phyloP scores from a whole-genome alignment of 768 basidiomycete genomes.

The Trametes elegans region DNA sequence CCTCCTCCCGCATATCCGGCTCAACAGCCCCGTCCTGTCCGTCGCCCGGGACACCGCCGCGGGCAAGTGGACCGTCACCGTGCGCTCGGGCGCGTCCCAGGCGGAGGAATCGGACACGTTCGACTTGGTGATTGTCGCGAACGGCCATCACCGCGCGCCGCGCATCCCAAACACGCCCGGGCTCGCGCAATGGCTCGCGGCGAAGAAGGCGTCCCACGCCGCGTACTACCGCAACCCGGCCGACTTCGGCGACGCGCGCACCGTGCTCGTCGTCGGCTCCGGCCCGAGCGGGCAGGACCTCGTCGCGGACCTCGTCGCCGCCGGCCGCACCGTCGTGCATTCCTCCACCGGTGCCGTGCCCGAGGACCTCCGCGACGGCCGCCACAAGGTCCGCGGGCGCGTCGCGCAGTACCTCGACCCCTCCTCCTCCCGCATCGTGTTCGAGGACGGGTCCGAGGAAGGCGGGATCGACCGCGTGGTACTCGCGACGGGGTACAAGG shows the following conservation, averaged over 20 bases:
- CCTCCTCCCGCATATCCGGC: constrained; percentile 57
- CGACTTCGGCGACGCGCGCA: constrained; percentile 31
- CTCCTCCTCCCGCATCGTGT: constrained; percentile 45
- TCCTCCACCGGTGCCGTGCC: constrained; percentile 42
- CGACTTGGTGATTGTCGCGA: constrained; percentile 71
- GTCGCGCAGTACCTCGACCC: constrained; percentile 40
- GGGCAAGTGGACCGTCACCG: constrained; percentile 47
- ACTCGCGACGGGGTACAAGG: constrained; percentile 75
- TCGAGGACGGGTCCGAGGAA: constrained; percentile 59
- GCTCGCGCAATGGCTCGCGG: constrained; percentile 52
- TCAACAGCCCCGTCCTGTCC: constrained; percentile 55
- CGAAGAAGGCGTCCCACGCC: constrained; percentile 58
- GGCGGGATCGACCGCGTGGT: constrained; percentile 58
- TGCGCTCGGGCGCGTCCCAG: background rate
- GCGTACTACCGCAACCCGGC: constrained; percentile 62
- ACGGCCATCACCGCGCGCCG: constrained; percentile 71
- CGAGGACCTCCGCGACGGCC: constrained; percentile 22
- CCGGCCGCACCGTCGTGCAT: constrained; percentile 50
- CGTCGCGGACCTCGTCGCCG: constrained; percentile 49
- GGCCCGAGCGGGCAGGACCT: constrained; percentile 72
- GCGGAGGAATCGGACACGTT: constrained; percentile 39
- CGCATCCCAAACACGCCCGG: constrained; percentile 62
- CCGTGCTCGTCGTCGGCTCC: constrained; percentile 46
- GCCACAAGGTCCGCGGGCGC: constrained; percentile 35
- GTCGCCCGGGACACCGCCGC: constrained; percentile 37